Conservation (phyloP, 2,329 filamentous ascomycete genomes). For the Boeremia exigua region DNA sequence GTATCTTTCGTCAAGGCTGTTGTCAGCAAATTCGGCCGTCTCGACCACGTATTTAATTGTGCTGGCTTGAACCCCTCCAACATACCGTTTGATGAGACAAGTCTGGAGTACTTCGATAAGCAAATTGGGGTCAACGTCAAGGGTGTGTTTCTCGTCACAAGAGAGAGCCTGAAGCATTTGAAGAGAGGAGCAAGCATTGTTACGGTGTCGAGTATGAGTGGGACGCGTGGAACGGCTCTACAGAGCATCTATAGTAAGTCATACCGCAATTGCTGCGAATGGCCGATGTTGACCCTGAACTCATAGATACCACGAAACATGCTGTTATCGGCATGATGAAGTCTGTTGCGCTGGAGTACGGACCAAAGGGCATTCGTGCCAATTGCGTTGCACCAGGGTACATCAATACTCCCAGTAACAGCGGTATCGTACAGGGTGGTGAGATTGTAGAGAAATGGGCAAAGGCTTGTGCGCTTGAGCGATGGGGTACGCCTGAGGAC, state of each 20-base stretch:
- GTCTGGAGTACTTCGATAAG: neutral
- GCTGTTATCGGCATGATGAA: constrained; percentile 44
- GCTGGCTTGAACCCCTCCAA: constrained; percentile 57
- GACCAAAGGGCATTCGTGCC: constrained; percentile 36
- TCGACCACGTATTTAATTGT: constrained; percentile 54
- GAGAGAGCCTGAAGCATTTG: constrained; percentile 47
- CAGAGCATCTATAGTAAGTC: constrained; percentile 13
- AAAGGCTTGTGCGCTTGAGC: constrained; percentile 49
- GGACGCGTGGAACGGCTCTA: constrained; percentile 1
- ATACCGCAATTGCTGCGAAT: neutral
- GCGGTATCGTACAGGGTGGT: constrained; percentile 56
- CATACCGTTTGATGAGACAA: constrained; percentile 49
- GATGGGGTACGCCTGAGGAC: constrained; percentile 55
- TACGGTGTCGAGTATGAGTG: constrained; percentile 16
- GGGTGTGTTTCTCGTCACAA: constrained; percentile 35
- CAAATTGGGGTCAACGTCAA: neutral
- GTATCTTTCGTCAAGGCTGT: constrained; percentile 49
- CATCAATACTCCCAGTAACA: constrained; percentile 57
- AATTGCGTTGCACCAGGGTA: constrained; percentile 48
- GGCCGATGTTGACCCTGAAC: neutral
- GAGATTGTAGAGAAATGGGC: constrained; percentile 51
- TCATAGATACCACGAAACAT: constrained; percentile 34
- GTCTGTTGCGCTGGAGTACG: constrained; percentile 39
- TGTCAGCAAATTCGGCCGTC: constrained; percentile 42
- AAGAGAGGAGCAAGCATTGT: constrained; percentile 7